Evolutionary conservation across 1,284 basidiomycete species (phyloP), one percentile per base, ranked within the genome.

Genomic region (Mycena sp.): DNA sequence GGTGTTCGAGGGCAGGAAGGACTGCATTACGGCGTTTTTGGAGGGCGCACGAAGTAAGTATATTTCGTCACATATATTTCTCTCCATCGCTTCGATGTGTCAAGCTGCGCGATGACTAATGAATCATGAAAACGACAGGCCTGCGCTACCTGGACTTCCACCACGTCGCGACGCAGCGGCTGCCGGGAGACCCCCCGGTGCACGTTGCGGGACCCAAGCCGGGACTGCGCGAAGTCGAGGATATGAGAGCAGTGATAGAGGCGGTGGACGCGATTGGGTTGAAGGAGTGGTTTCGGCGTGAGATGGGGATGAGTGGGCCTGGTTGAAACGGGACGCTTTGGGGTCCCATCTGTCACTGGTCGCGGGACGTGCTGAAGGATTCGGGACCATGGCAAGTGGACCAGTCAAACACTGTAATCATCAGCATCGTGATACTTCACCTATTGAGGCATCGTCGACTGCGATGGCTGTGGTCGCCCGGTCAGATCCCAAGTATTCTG

Each of bases 141-240:
- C 65, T 80, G 56, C 75, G 78, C 3, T 81, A 80, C 64, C 72
- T 80, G n/a, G 76, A 78, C 55, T 80, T 80, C 55, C 78, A 75
- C 57, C 78, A 80, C 55, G 72, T 81, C n/a, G 74, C 75, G 60
- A 80, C 77, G 2, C 72, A 72, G 23, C 68, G 70, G n/a, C 65
- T 77, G 26, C 61, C 58, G 1, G 21, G 53, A 21, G 59, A 69
- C 12, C 32, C 32, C 10, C 46, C 55, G 37, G 29, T 48, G 12
- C 71, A 70, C n/a, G 41, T 77, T 21, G 67, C 72, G 7, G 66
- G 71, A 35, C 70, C 63, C 3, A 71, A 70, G 52, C 35, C 61
- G 17, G 79, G 80, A 6, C 64, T 81, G 23, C 73, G 70, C 17
- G 78, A 80, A 61, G 75, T 80, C 21, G 41, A 65, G 19, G 70